Evolutionary conservation across 148 eudicot species (phyloP), one percentile per base, ranked within the genome.

Genomic region (Diospyros kaki): DNA sequence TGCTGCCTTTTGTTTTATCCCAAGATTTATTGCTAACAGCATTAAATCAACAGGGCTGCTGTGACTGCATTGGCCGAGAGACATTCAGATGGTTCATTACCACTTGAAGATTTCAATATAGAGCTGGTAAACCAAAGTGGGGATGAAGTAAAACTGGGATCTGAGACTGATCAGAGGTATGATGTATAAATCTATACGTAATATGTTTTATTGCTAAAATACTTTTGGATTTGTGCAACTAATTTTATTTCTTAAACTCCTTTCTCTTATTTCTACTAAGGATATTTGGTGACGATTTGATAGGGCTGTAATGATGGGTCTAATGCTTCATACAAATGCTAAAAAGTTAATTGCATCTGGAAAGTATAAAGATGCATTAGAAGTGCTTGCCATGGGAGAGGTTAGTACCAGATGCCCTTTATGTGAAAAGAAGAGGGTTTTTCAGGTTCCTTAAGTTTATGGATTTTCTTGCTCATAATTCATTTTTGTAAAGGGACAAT

Each of bases 221-320:
- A 42, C 46, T 56, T 75, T 46, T 45, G 46, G 15, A 53, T 54
- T 39, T 9, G 7, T 38, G 17, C 44, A 8, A 68, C 38, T 15
- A 54, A 40, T 13, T 41, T 17, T 38, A 28, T 71, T 59, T 69
- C 59, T 52, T 62, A 28, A 70, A 12, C 39, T 66, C 56, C 38
- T 40, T 28, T 45, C 10, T 15, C 52, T 77, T 17, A 42, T 38
- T 51, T 42, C 15, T 12, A 1, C 46, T 41, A 48, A 71, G 45
- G 63, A 18, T 44, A 61, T 15, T 74, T 72, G 15, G 46, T 77
- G 73, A 18, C 63, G 64, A 63, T 76, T 75, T 83, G 52, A 51
- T 83, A 93, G 97, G 79, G 96, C 97, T 44, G 81, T 92, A 58
- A 95, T 95, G 98, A 92, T 86, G 94, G 98, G 98, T 63, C 88